Percentiles rank a stretch among this genome's conserved stretches.
Evolutionary conservation across 2,329 filamentous ascomycete genomes (phyloP).

Genomic region (Fusarium sp.): DNA sequence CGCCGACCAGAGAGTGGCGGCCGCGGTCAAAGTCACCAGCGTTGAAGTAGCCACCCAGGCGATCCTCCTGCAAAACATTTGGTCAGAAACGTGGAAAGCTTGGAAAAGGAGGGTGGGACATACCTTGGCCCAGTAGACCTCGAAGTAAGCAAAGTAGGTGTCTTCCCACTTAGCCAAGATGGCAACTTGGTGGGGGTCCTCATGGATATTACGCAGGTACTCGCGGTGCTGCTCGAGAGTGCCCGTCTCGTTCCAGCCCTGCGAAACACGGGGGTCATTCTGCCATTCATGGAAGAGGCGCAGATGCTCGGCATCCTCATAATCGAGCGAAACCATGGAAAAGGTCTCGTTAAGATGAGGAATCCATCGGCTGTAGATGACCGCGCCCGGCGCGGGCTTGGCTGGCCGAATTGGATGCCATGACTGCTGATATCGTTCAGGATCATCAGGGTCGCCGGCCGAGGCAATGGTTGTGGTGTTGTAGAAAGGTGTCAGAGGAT

Average conservation of each 20-base stretch:
- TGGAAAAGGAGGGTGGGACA: constrained; percentile 17
- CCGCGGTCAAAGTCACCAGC: constrained; percentile 69
- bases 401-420: constrained; percentile 78
- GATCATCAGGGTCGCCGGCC: constrained; percentile 56
- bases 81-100: not conserved
- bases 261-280: constrained; percentile 83
- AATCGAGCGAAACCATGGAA: constrained; percentile 81
- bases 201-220: constrained; percentile 76
- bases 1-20: constrained; percentile 69
- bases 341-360: constrained; percentile 82
- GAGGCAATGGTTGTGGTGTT: constrained; percentile 56
- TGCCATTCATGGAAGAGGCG: constrained; percentile 83
- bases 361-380: constrained; percentile 83
- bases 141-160: constrained; percentile 80
- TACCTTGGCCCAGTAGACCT: constrained; percentile 81
- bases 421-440: constrained; percentile 61
- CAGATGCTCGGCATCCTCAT: constrained; percentile 72
- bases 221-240: constrained; percentile 79
- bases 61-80: constrained; percentile 59
- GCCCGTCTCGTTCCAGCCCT: constrained; percentile 84
- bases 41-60: constrained; percentile 67
- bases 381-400: constrained; percentile 77
- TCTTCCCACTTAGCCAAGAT: constrained; percentile 80
- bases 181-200: constrained; percentile 78
- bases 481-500: constrained; percentile 62